These are phyloP conservation scores for Phytophthora pluvialis DNA, from an alignment of 352 stramenopile species.

Conservation along the genomic window DNA sequence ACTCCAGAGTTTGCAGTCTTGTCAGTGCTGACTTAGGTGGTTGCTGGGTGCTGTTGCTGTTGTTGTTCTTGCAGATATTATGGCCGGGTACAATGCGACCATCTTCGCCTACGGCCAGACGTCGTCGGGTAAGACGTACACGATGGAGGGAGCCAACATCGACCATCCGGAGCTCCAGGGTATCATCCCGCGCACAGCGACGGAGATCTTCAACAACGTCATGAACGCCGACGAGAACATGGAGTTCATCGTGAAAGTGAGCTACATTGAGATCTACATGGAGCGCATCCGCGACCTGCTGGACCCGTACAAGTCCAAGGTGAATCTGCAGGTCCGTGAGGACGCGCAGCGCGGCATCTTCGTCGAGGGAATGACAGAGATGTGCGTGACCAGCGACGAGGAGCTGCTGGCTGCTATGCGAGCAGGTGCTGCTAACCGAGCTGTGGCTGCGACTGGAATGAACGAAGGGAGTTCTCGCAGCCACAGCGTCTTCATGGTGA, in stretches of 20 bases:
- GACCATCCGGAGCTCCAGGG: conserved; percentile 85
- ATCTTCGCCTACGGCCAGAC: conserved; percentile 95
- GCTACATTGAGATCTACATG: conserved; percentile 98
- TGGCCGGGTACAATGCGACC: conserved; percentile 94
- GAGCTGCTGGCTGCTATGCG: conserved; percentile 90
- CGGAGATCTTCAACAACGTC: conserved; percentile 89
- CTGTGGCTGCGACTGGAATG: conserved; percentile 92
- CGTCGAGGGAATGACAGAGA: conserved; percentile 93
- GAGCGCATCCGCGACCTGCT: conserved; percentile 94
- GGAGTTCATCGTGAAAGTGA: conserved; percentile 93
- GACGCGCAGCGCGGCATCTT: conserved; percentile 92
- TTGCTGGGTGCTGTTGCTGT: conserved; percentile 18
- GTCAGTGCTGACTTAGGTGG: conserved; percentile 3
- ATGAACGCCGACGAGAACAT: conserved; percentile 90
- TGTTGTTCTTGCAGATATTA: conserved; percentile 65
- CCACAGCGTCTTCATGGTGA: conserved; percentile 94
- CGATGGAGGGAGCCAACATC: conserved; percentile 65
- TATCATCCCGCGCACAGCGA: conserved; percentile 90
- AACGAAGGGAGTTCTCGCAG: conserved; percentile 92
- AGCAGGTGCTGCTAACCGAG: conserved; percentile 80
- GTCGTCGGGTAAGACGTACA: conserved; percentile 67
- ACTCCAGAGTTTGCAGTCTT: neutral
- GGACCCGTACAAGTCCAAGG: conserved; percentile 91
- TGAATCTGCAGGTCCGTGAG: conserved; percentile 92
- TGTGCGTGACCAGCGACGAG: conserved; percentile 92